These are phyloP conservation scores for Gonapodya sp. DNA, from an alignment of 192 early-diverging fungal species.

Conservation along the genomic window DNA sequence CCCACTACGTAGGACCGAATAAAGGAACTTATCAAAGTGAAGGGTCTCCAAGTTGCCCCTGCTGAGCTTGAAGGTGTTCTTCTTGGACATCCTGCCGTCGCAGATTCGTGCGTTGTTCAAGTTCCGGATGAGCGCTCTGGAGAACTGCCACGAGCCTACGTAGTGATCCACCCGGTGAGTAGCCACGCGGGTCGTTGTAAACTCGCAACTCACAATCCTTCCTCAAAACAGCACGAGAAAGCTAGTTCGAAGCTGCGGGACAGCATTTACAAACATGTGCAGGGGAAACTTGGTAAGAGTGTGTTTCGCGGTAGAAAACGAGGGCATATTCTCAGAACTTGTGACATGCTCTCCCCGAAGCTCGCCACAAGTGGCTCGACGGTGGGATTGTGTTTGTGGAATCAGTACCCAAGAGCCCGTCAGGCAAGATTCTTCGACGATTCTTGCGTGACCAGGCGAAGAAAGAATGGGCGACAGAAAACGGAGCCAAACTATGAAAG, in stretches of 20 bases:
- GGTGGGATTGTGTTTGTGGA: conserved; percentile 27
- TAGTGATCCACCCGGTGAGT: conserved; percentile 45
- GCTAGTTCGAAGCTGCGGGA: not conserved
- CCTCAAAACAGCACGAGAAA: not conserved
- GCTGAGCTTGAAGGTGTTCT: conserved; percentile 8
- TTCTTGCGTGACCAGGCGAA: not conserved
- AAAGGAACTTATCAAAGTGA: conserved; percentile 78
- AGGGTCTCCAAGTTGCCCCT: conserved; percentile 29
- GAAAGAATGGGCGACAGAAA: not conserved
- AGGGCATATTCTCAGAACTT: too few relatives aligned
- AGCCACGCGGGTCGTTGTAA: conserved; percentile 10
- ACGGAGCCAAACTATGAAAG: conserved; percentile 1
- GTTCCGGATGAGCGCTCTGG: conserved; percentile 27
- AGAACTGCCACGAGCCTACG: conserved; percentile 70
- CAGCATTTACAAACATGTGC: not conserved
- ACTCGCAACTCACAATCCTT: conserved; percentile 5
- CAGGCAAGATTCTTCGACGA: conserved; percentile 8
- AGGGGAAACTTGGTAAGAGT: not conserved
- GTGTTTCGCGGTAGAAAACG: too few relatives aligned
- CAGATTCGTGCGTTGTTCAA: conserved; percentile 56
- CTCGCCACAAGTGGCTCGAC: conserved; percentile 64
- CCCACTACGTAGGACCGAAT: conserved; percentile 70
- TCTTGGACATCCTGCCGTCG: conserved; percentile 2
- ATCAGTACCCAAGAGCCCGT: conserved; percentile 3
- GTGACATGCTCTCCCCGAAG: conserved; percentile 11